phyloP scores from a whole-genome alignment of 2,329 filamentous ascomycete species.

The Neofusicoccum sp. region DNA sequence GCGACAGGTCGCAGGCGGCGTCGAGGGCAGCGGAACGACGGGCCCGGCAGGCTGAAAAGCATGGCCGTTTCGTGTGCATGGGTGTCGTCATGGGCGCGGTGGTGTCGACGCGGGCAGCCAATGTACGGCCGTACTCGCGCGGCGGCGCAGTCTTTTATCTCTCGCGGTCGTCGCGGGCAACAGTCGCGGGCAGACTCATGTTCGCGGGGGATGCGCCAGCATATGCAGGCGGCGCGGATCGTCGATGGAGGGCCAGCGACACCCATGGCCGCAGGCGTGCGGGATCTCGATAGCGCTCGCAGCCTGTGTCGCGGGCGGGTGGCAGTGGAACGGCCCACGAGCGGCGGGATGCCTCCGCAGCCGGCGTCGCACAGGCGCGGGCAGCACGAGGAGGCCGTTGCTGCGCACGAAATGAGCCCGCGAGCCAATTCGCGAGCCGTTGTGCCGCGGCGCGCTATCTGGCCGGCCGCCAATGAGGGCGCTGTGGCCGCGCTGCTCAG shows the following conservation, averaged over 20 bases:
- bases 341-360: background rate
- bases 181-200: background rate
- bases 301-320: background rate
- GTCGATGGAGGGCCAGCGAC: conserved; percentile 7
- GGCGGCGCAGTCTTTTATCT: no score
- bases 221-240: conserved; percentile 6
- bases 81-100: background rate
- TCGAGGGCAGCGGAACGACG: background rate
- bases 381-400: conserved; percentile 9
- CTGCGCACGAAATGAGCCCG: background rate
- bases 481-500: conserved; percentile 7
- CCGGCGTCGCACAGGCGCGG: conserved; percentile 2
- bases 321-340: background rate
- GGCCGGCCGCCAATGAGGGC: conserved; percentile 9
- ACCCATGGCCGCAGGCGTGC: background rate
- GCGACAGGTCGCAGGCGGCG: no score
- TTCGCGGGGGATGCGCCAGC: background rate
- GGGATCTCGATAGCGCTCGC: background rate
- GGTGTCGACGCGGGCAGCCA: background rate
- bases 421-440: conserved; percentile 4
- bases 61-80: conserved; percentile 1
- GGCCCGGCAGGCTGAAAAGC: background rate
- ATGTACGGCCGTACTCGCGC: background rate
- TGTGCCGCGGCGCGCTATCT: conserved; percentile 4
- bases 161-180: background rate